Percentiles rank a stretch among this genome's conserved stretches.
Evolutionary conservation across 352 stramenopile genomes (phyloP).

Genomic region (Phytophthora rubi): DNA sequence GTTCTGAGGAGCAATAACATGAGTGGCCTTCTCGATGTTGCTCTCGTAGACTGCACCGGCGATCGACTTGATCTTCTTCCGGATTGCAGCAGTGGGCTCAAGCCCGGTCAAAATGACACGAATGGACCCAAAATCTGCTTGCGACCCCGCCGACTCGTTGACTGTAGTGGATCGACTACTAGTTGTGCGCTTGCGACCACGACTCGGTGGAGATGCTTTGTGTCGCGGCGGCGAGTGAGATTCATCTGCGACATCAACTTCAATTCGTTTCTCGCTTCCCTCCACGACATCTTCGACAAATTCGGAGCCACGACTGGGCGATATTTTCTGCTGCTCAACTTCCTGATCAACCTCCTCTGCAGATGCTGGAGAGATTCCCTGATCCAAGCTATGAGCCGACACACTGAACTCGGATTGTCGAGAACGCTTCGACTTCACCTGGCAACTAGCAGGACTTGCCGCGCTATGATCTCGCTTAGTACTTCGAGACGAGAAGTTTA

Average conservation of each 20-base stretch:
- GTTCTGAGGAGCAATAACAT: slow-evolving; percentile 52
- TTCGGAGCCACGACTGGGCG: background rate
- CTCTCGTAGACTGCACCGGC: slow-evolving; percentile 49
- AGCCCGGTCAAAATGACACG: slow-evolving; percentile 59
- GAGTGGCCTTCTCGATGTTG: slow-evolving; percentile 50
- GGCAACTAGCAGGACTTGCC: background rate
- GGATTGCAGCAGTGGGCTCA: slow-evolving; percentile 43
- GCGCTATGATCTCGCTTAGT: slow-evolving; percentile 26
- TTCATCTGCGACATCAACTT: background rate
- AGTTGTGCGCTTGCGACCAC: slow-evolving; percentile 16
- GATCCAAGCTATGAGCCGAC: slow-evolving; percentile 2
- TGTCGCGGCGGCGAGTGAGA: background rate
- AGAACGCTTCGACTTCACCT: slow-evolving; percentile 30
- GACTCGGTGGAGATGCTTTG: slow-evolving; percentile 10
- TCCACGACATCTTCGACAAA: background rate
- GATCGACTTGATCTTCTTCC: slow-evolving; percentile 56
- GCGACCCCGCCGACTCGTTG: slow-evolving; percentile 18
- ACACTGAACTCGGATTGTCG: slow-evolving; percentile 12
- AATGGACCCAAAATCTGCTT: slow-evolving; percentile 29
- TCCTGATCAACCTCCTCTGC: background rate
- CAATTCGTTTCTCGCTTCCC: background rate
- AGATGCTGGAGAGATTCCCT: background rate
- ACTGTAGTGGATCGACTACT: slow-evolving; percentile 19
- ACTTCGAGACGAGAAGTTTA: background rate
- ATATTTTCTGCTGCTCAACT: background rate